A percentile compares a stretch with the other conserved stretches of the same genome.
Conservation (phyloP, 2,329 filamentous ascomycete genomes). For the Bipolaris bicolor region DNA sequence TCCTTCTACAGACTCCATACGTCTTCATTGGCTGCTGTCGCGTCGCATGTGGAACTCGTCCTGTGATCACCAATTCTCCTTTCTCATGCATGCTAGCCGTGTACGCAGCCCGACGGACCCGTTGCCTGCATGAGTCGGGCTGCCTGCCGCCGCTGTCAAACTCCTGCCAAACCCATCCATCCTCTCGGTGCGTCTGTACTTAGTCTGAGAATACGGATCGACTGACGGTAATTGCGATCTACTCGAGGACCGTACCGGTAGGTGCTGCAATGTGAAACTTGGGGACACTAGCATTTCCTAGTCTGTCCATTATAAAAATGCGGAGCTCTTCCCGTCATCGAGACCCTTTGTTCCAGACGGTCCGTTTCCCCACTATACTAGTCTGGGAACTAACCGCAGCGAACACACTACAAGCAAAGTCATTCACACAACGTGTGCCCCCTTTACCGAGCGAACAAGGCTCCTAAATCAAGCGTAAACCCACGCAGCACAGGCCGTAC, state of each 20-base stretch:
- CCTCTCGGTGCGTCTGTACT: neutral
- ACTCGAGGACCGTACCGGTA: neutral
- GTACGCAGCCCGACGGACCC: neutral
- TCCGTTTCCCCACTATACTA: slow-evolving; percentile 3
- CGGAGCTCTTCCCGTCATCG: slow-evolving; percentile 10
- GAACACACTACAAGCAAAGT: neutral
- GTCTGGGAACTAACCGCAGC: slow-evolving; percentile 2
- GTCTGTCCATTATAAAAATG: neutral
- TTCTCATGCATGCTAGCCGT: neutral
- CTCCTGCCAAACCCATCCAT: neutral
- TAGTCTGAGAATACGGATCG: neutral
- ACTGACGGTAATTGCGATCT: slow-evolving; percentile 3
- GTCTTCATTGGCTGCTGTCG: neutral
- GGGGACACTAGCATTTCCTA: slow-evolving; percentile 6
- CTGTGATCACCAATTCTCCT: slow-evolving; percentile 2
- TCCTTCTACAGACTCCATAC: neutral
- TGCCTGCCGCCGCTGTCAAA: neutral
- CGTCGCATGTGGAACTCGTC: neutral
- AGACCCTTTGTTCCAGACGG: slow-evolving; percentile 2
- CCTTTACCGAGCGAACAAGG: slow-evolving; percentile 6
- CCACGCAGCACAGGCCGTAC: slow-evolving; percentile 11
- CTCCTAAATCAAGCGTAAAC: slow-evolving; percentile 3
- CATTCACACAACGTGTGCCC: neutral
- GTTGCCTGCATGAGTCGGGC: neutral
- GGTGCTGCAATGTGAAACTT: neutral